phyloP scores from a whole-genome alignment of 495 filamentous ascomycete genomes.

The Schizothecium vesticola region DNA sequence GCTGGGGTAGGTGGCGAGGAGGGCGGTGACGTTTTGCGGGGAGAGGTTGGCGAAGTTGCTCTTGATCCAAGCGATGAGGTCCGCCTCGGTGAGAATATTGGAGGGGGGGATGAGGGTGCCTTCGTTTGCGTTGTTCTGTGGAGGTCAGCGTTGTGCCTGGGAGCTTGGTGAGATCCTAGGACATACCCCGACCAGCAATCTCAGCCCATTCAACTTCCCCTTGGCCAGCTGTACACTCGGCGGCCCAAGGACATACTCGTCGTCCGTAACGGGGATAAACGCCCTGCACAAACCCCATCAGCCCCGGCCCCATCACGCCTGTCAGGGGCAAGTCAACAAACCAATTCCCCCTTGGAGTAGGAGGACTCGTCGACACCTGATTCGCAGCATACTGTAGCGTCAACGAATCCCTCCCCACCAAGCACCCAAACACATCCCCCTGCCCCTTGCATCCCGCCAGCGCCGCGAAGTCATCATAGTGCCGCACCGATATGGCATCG shows the following conservation, averaged over 20 bases:
- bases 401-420: slow-evolving; percentile 41
- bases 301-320: background rate
- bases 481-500: slow-evolving; percentile 16
- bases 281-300: slow-evolving; percentile 34
- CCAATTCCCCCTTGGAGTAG: slow-evolving; percentile 16
- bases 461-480: slow-evolving; percentile 45
- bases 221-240: slow-evolving; percentile 45
- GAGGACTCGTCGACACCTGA: slow-evolving; percentile 3
- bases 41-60: slow-evolving; percentile 43
- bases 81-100: slow-evolving; percentile 39
- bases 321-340: background rate
- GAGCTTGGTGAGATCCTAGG: background rate
- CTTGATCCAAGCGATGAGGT: slow-evolving; percentile 39
- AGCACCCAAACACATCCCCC: slow-evolving; percentile 45
- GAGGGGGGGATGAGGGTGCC: slow-evolving; percentile 41
- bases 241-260: slow-evolving; percentile 43
- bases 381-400: slow-evolving; percentile 36
- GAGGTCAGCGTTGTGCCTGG: background rate
- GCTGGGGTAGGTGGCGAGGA: slow-evolving; percentile 39
- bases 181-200: slow-evolving; percentile 44
- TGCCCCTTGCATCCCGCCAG: slow-evolving; percentile 38
- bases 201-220: slow-evolving; percentile 46
- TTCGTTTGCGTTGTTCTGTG: slow-evolving; percentile 48
- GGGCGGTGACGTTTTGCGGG: slow-evolving; percentile 31
- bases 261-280: slow-evolving; percentile 58